Conservation (phyloP, 2,329 filamentous ascomycete species). For the Botrytis fabae region DNA sequence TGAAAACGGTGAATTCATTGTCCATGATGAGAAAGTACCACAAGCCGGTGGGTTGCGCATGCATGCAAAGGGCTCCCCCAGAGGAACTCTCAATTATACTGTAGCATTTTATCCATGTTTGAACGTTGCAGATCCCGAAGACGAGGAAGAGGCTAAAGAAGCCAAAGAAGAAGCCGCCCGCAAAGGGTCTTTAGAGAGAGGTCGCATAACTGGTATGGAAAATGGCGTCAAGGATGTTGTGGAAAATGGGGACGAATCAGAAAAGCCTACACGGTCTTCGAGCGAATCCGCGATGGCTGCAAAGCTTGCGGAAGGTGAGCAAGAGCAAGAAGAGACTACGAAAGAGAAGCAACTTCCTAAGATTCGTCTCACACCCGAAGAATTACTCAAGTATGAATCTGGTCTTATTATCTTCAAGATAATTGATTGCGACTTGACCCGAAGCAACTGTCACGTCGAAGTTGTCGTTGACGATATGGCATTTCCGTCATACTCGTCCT, state of each 20-base stretch:
- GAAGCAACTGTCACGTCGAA: constrained; percentile 75
- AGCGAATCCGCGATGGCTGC: constrained; percentile 35
- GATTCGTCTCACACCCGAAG: constrained; percentile 73
- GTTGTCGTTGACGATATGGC: constrained; percentile 93
- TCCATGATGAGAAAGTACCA: constrained; percentile 72
- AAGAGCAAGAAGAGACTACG: constrained; percentile 48
- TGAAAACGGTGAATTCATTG: constrained; percentile 76
- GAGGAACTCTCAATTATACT: constrained; percentile 80
- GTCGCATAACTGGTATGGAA: constrained; percentile 35
- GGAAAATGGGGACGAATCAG: constrained; percentile 32
- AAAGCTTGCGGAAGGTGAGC: constrained; percentile 38
- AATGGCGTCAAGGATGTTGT: constrained; percentile 23
- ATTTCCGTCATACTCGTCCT: constrained; percentile 83
- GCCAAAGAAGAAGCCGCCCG: constrained; percentile 59
- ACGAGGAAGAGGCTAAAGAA: constrained; percentile 77
- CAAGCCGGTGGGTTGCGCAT: constrained; percentile 70
- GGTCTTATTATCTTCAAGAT: constrained; percentile 94
- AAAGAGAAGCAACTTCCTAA: constrained; percentile 64
- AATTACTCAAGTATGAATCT: constrained; percentile 83
- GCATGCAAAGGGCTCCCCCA: constrained; percentile 69
- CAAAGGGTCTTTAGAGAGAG: constrained; percentile 33
- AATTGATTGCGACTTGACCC: constrained; percentile 81
- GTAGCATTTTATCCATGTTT: constrained; percentile 88
- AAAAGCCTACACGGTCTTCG: constrained; percentile 46
- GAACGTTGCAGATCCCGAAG: constrained; percentile 84